phyloP scores from a whole-genome alignment of 148 eudicot genomes.

The Amaranthus hypochondriacus region DNA sequence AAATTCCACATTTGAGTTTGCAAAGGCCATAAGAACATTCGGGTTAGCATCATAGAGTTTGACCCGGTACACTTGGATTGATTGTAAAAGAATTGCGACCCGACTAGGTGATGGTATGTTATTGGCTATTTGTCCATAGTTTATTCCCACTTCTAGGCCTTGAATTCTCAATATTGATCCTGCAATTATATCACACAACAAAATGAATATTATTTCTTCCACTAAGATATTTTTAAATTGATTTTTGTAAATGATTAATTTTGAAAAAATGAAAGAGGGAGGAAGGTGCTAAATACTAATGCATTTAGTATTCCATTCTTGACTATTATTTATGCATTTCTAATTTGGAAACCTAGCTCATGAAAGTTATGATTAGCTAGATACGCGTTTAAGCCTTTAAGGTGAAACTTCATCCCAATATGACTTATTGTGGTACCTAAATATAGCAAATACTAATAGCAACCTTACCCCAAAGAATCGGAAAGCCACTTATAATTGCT shows the following conservation, averaged over 20 bases:
- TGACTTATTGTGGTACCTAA: too few species aligned
- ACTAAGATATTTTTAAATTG: too few species aligned
- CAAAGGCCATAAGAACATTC: constrained; percentile 58
- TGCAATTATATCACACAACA: constrained; percentile 13
- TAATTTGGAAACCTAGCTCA: neutral
- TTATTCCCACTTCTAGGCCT: constrained; percentile 62
- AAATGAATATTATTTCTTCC: neutral
- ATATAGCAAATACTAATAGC: too few species aligned
- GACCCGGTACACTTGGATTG: constrained; percentile 55
- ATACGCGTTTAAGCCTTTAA: neutral
- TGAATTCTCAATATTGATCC: constrained; percentile 29
- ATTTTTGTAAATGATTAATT: too few species aligned
- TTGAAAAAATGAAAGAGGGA: neutral
- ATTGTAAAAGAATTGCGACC: constrained; percentile 45
- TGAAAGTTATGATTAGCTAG: neutral
- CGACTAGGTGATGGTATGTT: constrained; percentile 64
- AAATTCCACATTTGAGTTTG: constrained; percentile 57
- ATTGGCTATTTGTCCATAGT: constrained; percentile 89
- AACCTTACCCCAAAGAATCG: too few species aligned
- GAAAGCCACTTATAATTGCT: too few species aligned
- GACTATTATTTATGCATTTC: neutral
- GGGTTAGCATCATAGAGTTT: constrained; percentile 89
- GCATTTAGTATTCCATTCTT: neutral
- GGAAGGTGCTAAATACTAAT: neutral
- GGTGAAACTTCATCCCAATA: neutral